These are phyloP conservation scores for Talaromyces sp. DNA, from an alignment of 2,329 filamentous ascomycete genomes.

Conservation along the genomic window DNA sequence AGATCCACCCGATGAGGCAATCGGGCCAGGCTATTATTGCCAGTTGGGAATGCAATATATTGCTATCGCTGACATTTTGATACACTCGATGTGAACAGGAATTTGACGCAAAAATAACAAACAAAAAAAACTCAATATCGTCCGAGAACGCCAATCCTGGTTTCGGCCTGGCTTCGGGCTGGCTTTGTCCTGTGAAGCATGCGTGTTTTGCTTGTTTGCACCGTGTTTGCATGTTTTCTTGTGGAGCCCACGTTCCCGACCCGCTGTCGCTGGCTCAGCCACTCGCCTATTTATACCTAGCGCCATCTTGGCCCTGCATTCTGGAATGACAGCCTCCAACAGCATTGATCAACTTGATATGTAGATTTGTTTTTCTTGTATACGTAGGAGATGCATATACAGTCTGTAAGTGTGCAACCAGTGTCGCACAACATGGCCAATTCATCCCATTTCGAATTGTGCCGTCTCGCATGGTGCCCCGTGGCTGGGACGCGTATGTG, in stretches of 20 bases:
- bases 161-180: neutral
- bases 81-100: neutral
- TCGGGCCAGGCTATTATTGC: neutral
- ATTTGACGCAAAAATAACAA: neutral
- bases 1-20: neutral
- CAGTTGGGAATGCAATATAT: neutral
- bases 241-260: neutral
- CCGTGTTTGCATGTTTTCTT: neutral
- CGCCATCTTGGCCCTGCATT: neutral
- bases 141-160: neutral
- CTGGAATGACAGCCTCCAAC: neutral
- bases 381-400: neutral
- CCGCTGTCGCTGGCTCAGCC: neutral
- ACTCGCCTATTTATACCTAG: neutral
- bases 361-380: neutral
- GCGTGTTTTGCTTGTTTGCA: neutral
- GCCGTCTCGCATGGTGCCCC: neutral
- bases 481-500: neutral
- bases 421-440: neutral
- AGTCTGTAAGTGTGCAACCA: neutral
- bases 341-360: neutral
- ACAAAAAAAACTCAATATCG: neutral
- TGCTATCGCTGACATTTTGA: neutral
- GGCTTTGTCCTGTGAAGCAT: neutral
- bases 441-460: neutral